These are phyloP conservation scores for Fraxinus dipetala DNA, from an alignment of 305 asterid species.

Conservation along the genomic window DNA sequence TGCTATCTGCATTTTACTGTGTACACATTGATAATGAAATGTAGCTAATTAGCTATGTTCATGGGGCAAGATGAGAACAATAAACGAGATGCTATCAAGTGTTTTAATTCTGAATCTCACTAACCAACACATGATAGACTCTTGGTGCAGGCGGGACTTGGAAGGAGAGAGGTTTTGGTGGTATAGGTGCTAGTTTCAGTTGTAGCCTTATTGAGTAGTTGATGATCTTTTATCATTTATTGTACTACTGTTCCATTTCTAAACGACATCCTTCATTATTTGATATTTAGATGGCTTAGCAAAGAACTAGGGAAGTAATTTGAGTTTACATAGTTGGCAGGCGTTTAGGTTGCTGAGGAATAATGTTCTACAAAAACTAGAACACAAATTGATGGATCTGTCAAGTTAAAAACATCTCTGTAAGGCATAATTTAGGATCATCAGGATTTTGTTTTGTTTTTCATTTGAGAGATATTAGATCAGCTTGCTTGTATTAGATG, in stretches of 20 bases:
- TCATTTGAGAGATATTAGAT: not conserved
- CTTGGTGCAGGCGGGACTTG: not conserved
- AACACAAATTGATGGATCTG: not conserved
- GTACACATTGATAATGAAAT: not conserved
- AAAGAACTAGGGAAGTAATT: not conserved
- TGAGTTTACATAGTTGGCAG: not conserved
- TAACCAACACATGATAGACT: not conserved
- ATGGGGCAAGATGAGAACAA: not conserved
- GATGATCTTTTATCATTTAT: not conserved
- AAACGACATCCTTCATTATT: not conserved
- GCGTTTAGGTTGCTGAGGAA: not conserved
- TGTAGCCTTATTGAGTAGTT: not conserved
- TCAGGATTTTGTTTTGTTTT: not conserved
- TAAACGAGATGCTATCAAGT: not conserved
- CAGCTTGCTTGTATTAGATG: no score
- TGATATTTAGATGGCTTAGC: not conserved
- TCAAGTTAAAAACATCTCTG: not conserved
- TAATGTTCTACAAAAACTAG: not conserved
- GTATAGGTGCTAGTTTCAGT: not conserved
- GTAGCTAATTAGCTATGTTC: not conserved
- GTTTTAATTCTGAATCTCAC: not conserved
- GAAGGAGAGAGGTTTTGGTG: not conserved
- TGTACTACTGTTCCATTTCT: not conserved
- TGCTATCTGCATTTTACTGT: not conserved
- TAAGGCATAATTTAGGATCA: not conserved